Evolutionary conservation across 495 filamentous ascomycete genomes (phyloP), one percentile per base, ranked within the genome.

Genomic region (Penicillium odoratum): DNA sequence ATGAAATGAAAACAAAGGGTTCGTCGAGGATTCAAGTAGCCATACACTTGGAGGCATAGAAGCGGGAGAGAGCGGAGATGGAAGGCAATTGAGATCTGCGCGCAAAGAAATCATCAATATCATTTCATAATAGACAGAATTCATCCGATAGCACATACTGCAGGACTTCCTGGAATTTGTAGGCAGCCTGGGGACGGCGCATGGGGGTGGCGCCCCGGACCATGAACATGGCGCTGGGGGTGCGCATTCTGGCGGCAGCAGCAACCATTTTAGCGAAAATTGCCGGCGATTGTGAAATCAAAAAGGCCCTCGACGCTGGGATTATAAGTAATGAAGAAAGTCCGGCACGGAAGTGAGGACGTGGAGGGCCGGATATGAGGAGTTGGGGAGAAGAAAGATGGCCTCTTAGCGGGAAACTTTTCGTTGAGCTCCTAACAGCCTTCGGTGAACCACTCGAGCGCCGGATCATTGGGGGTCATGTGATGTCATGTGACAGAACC

Each of bases 1-100:
- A 53, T 28, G 18, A 50, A 15, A 58, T 21, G 57, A 29, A 51
- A 7, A 29, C 30, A 25, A 25, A 50, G 53, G 31, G 40, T 48
- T 56, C 43, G 45, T 48, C 7, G 36, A 38, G 33, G 34, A 40
- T 48, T 59, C 57, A 53, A 53, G 55, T 33, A 55, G 65, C 58
- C 79, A 71, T 81, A 91, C 88, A 84, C 81, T 91, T 91, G 31
- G 86, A 88, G 69, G 88, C 88, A 81, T 91, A 90, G 73, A 79
- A 89, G 70, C 88, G 78, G 57, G 85, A 80, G 64, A 90, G 79
- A 53, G 84, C 84, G 48, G 83, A 81, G 56, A 86, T 69, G 29
- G 80, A 76, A 53, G 83, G 82, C 69, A 73, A 73, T 73, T 77
- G 76, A 54, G 68, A 65, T 64, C 77, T 79, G 58, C 36, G 63